Conservation (phyloP, 2,329 filamentous ascomycete genomes). For the Penicillium sp. region DNA sequence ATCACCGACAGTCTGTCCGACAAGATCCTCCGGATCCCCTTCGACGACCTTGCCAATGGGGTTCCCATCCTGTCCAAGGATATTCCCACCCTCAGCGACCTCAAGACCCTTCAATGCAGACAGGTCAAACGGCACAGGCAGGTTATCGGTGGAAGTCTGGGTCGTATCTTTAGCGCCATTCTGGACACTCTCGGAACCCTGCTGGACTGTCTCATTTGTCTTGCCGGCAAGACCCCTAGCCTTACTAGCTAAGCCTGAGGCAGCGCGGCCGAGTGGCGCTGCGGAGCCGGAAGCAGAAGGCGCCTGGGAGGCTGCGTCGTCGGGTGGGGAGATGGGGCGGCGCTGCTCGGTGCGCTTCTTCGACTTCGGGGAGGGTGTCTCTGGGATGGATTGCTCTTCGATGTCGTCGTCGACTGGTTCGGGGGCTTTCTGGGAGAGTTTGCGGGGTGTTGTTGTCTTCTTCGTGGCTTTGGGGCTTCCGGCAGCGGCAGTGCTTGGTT, state of each 20-base stretch:
- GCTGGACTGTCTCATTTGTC: slow-evolving; percentile 17
- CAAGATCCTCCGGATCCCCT: slow-evolving; percentile 43
- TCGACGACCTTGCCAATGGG: slow-evolving; percentile 42
- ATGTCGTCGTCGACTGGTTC: slow-evolving; percentile 21
- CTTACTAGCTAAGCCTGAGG: slow-evolving; percentile 20
- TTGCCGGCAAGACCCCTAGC: slow-evolving; percentile 19
- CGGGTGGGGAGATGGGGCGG: slow-evolving; percentile 22
- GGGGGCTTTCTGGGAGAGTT: slow-evolving; percentile 26
- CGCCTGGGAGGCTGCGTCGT: slow-evolving; percentile 28
- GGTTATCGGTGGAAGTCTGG: not conserved
- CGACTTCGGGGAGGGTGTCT: slow-evolving; percentile 25
- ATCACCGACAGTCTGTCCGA: slow-evolving; percentile 44
- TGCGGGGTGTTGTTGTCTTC: slow-evolving; percentile 22
- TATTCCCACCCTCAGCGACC: slow-evolving; percentile 39
- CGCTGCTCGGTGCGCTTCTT: slow-evolving; percentile 30
- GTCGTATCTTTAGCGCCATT: not conserved
- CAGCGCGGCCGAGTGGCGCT: slow-evolving; percentile 14
- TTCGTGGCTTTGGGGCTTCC: slow-evolving; percentile 19
- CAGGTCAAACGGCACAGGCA: slow-evolving; percentile 33
- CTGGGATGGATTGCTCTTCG: slow-evolving; percentile 21
- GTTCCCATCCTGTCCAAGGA: slow-evolving; percentile 38
- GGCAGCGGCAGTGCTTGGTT: slow-evolving; percentile 14
- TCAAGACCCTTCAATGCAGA: slow-evolving; percentile 42
- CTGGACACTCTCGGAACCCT: slow-evolving; percentile 11
- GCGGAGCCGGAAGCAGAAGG: slow-evolving; percentile 27